Conservation (phyloP, 2,329 filamentous ascomycete genomes). For the Macrophomina tecta region DNA sequence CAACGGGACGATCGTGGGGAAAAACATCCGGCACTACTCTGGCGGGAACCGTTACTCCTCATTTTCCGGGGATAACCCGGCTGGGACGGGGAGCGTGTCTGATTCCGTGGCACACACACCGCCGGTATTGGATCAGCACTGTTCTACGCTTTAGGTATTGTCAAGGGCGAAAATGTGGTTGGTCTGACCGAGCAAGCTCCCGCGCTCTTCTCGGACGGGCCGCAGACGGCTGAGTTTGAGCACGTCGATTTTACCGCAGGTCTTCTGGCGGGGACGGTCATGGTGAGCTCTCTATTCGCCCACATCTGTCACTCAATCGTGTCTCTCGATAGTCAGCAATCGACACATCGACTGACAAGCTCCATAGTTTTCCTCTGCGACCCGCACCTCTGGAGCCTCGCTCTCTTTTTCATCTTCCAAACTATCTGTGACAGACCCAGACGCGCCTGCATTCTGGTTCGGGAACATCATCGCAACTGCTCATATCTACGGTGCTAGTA, state of each 20-base stretch:
- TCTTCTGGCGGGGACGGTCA: slow-evolving; percentile 39
- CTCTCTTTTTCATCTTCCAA: slow-evolving; percentile 35
- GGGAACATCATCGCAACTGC: slow-evolving; percentile 38
- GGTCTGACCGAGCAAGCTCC: slow-evolving; percentile 35
- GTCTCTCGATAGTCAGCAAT: too few relatives aligned
- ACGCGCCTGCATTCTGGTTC: slow-evolving; percentile 41
- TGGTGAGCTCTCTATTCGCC: not conserved
- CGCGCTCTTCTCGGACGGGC: slow-evolving; percentile 39
- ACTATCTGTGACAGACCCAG: slow-evolving; percentile 26
- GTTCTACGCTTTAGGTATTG: slow-evolving; percentile 41
- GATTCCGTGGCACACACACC: slow-evolving; percentile 39
- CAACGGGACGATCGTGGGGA: slow-evolving; percentile 39
- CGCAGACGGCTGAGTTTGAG: slow-evolving; percentile 34
- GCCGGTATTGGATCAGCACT: slow-evolving; percentile 37
- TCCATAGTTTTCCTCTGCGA: slow-evolving; percentile 31
- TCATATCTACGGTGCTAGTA: slow-evolving; percentile 29
- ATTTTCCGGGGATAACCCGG: slow-evolving; percentile 43
- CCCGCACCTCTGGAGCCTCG: slow-evolving; percentile 30
- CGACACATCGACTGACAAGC: too few relatives aligned
- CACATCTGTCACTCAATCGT: not conserved
- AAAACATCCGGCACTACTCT: slow-evolving; percentile 37
- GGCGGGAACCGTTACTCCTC: slow-evolving; percentile 41
- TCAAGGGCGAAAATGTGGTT: slow-evolving; percentile 37
- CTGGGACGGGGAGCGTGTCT: slow-evolving; percentile 29
- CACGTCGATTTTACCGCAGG: slow-evolving; percentile 36